These are phyloP conservation scores for Barnettozyma californica DNA, from an alignment of 805 yeast species.

Conservation along the genomic window DNA sequence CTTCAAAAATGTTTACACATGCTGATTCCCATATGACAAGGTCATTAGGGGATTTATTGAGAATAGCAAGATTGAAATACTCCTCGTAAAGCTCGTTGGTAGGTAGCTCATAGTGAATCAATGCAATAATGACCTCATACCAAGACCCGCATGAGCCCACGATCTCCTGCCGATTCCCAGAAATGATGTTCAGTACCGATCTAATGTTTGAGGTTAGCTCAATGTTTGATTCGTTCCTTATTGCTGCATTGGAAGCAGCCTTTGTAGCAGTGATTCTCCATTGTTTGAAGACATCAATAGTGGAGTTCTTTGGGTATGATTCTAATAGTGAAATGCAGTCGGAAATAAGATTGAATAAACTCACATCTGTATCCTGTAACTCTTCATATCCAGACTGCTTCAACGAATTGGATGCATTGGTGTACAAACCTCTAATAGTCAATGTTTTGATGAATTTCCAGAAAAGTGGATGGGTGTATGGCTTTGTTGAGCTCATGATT, in stretches of 20 bases:
- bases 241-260: constrained; percentile 22
- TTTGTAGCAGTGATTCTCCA: constrained; percentile 31
- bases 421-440: constrained; percentile 55
- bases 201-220: constrained; percentile 25
- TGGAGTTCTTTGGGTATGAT: constrained; percentile 31
- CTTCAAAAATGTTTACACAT: constrained; percentile 51
- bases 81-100: constrained; percentile 37
- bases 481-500: constrained; percentile 38
- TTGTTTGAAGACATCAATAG: constrained; percentile 28
- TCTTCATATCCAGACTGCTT: constrained; percentile 38
- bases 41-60: constrained; percentile 31
- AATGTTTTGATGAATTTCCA: constrained; percentile 60
- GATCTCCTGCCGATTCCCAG: constrained; percentile 41
- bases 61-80: constrained; percentile 33
- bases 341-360: constrained; percentile 28
- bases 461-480: constrained; percentile 46
- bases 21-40: constrained; percentile 47
- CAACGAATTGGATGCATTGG: constrained; percentile 47
- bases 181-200: constrained; percentile 28
- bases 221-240: constrained; percentile 15
- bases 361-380: constrained; percentile 22
- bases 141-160: constrained; percentile 49
- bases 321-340: constrained; percentile 30
- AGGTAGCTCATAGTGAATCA: constrained; percentile 58
- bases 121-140: constrained; percentile 60